Evolutionary conservation across 2,329 filamentous ascomycete species (phyloP), one percentile per base, ranked within the genome.

Genomic region (Sporothrix brasiliensis): DNA sequence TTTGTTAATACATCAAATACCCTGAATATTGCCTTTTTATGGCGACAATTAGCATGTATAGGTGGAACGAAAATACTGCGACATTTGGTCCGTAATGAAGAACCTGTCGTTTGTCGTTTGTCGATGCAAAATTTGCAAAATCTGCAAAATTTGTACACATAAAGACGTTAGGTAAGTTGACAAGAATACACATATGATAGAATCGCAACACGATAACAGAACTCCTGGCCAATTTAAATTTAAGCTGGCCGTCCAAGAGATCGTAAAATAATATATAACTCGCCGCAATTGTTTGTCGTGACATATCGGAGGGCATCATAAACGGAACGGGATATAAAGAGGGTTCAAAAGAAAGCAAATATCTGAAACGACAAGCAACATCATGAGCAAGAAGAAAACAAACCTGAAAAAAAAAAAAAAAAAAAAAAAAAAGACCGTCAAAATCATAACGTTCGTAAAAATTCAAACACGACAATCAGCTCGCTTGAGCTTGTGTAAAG

Each of bases 401-500:
- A 24, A 49, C 16, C 7, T n/a, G 24, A 69, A 47, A 47, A n/a
- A 14, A 50, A 49, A 52, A 21, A 65, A 47, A 47, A 44, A 34
- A 63, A 2, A 3, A 30, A 65, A 56, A 66, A 11, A 44, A 3
- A 44, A 30, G 34, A 39, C 24, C 68, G 27, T 72, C 58, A 24
- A 53, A 54, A 44, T 65, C 69, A 68, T 70, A 21, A 61, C 34
- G 24, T 24, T 65, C 47, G 27, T 61, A 24, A 34, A 34, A 3
- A 34, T 34, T 34, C 41, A 63, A 53, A 47, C 5, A 61, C n/a
- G 6, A 24, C 27, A 44, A 44, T 60, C 19, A 53, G 52, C n/a
- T 16, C 60, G 49, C 60, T 60, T 74, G 66, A 24, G 72, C 74
- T 41, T 75, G 73, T 16, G 76, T 72, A 67, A 75, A 76, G 0